Evolutionary conservation across 2,329 filamentous ascomycete genomes (phyloP).

Genomic region (Trichoderma sp.): DNA sequence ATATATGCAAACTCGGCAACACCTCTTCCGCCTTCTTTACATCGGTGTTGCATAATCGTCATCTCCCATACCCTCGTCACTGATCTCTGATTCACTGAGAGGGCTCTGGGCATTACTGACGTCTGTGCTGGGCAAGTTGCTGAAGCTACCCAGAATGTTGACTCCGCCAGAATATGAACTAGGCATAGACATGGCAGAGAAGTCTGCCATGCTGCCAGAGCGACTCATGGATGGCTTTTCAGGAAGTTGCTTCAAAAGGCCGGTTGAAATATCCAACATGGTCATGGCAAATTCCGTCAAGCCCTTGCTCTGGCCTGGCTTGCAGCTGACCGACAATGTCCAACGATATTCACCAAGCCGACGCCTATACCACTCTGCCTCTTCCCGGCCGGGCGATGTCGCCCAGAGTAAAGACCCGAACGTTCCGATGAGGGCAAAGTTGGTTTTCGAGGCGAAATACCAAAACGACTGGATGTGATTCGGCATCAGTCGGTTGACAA

Average conservation of each 20-base stretch:
- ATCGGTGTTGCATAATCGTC: conserved; percentile 32
- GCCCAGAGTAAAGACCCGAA: conserved; percentile 91
- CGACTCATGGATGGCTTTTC: conserved; percentile 69
- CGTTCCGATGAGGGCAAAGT: conserved; percentile 92
- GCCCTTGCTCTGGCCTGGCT: conserved; percentile 61
- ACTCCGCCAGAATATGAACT: conserved; percentile 36
- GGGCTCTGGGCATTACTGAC: conserved; percentile 56
- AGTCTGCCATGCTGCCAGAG: conserved; percentile 51
- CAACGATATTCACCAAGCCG: conserved; percentile 88
- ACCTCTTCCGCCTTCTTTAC: not conserved
- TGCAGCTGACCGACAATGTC: conserved; percentile 85
- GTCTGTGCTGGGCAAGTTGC: conserved; percentile 49
- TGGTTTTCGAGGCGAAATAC: conserved; percentile 85
- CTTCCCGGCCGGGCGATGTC: conserved; percentile 81
- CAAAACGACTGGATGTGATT: conserved; percentile 89
- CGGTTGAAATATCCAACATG: conserved; percentile 72
- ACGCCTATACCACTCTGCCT: conserved; percentile 88
- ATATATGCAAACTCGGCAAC: not conserved
- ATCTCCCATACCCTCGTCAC: conserved; percentile 60
- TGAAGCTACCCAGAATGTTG: conserved; percentile 43
- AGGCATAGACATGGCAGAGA: conserved; percentile 39
- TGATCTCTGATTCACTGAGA: conserved; percentile 50
- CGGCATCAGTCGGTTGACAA: conserved; percentile 88
- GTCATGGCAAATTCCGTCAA: conserved; percentile 73
- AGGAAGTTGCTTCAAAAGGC: conserved; percentile 67